Percentiles rank a stretch among this genome's conserved stretches.
These are phyloP conservation scores for Fonsecaea nubica DNA, from an alignment of 2,329 filamentous ascomycete genomes.

Conservation along the genomic window DNA sequence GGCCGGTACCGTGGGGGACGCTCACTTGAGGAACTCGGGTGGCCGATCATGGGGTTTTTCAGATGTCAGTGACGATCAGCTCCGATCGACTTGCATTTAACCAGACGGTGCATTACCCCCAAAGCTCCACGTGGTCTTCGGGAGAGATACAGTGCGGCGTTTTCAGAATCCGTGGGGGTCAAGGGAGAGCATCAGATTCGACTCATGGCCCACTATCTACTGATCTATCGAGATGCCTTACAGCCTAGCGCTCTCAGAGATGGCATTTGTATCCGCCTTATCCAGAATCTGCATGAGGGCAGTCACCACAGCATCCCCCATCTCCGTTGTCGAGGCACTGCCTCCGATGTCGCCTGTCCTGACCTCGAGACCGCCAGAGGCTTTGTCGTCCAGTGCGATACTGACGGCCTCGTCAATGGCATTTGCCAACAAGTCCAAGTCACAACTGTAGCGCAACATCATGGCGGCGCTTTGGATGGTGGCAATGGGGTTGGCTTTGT, in stretches of 20 bases:
- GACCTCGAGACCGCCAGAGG: slow-evolving; percentile 56
- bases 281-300: slow-evolving; percentile 18
- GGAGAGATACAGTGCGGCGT: background rate
- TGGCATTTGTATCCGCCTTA: background rate
- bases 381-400: slow-evolving; percentile 69
- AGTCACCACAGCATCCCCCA: slow-evolving; percentile 71
- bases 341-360: slow-evolving; percentile 84
- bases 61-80: background rate
- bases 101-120: background rate
- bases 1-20: slow-evolving; percentile 16
- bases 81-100: background rate
- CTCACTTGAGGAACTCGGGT: background rate
- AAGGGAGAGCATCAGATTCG: background rate
- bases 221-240: slow-evolving; percentile 9
- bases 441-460: slow-evolving; percentile 90
- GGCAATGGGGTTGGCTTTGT: slow-evolving; percentile 85
- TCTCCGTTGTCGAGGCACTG: slow-evolving; percentile 69
- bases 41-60: background rate
- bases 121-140: background rate
- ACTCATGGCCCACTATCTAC: background rate
- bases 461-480: slow-evolving; percentile 89
- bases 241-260: slow-evolving; percentile 18
- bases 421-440: slow-evolving; percentile 74
- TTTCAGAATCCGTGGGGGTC: slow-evolving; percentile 3
- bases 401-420: slow-evolving; percentile 81